Evolutionary conservation across 345 rosid genomes (phyloP), one percentile per base, ranked within the genome.

Genomic region (Populus simonii): DNA sequence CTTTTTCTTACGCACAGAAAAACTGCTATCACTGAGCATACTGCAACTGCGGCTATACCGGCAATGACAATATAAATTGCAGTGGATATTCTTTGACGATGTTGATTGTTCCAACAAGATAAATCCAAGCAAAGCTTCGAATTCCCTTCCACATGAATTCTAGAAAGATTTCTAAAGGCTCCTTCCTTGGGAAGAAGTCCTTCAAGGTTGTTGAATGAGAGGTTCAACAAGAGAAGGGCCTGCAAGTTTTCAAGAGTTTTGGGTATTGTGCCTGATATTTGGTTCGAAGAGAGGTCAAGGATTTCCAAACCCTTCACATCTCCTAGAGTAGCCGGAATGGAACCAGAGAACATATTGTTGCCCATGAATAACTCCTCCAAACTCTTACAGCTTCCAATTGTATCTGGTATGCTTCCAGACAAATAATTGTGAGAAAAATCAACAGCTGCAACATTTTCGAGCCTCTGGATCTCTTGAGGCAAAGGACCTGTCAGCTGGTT

Each of bases 201-300:
- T 76, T 90, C 85, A 2, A 90, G 87, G 51, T 84, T 68, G 63
- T 88, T 90, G 75, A 80, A 85, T 20, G 90, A 70, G 57, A 90
- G 85, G 83, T 90, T 90, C 80, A 90, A 79, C 55, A 70, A 82
- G 39, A 72, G 63, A 66, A 90, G 75, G 35, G 74, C 87, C n/a
- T 53, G 71, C 22, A 89, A 71, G 35, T 80, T 74, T 77, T 81
- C 83, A 53, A 86, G 79, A 1, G 36, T 33, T 33, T 33, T 33
- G 36, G 92, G 91, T 73, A 89, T 86, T 41, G 68, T 16, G 63
- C 90, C 91, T 7, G 89, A 88, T 22, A 89, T 68, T 47, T 81
- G 72, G 78, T 88, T 89, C 29, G 84, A 74, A 1, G 92, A 89
- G 38, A 88, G 79, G 80, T 88, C 91, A 22, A 88, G 71, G 29